Evolutionary conservation across 306 rosid genomes (phyloP), one percentile per base, ranked within the genome.

Genomic region (Castanea mollissima): DNA sequence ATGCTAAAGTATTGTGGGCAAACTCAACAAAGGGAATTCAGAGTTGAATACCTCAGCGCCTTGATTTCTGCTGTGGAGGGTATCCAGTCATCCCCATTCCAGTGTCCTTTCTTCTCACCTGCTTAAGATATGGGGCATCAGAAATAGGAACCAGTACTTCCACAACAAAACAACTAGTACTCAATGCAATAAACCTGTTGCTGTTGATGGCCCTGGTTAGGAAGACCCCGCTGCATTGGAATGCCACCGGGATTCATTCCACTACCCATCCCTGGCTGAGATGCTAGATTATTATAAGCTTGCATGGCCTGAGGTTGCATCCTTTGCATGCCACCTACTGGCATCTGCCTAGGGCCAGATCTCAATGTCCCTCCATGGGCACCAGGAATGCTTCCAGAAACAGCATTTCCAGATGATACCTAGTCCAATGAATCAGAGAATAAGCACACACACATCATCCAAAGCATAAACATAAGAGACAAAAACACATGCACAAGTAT

Each of bases 211-310:
- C 88, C 89, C 84, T 91, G 97, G 5, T 89, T 84, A 78, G 81
- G 57, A 81, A 88, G 93, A 80, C 97, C 99, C 46, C 97, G 92
- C 78, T 87, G 97, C 97, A 94, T 92, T 52, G 92, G 94, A 78
- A 93, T 86, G 78, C 95, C 91, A 74, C 91, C 84, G 46, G 96
- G 97, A 88, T 94, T 94, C 97, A 91, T 92, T 71, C 90, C 93
- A 74, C 87, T 85, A 31, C 91, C 89, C 89, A 91, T 92, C 71
- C 92, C 97, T 49, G 93, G 83, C 87, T 92, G 97, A 78, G 97
- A 90, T 74, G 97, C 27, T 79, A 91, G 90, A 79, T 92, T 92
- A 79, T 89, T 92, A 85, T 91, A 94, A 62, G 89, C 85, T 80
- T 89, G 79, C 93, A 94, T 87, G 77, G 88, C 79, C 76, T 86